Base-by-base conservation (phyloP, 192 early-diverging fungal species). In the Entrophospora sp. region DNA sequence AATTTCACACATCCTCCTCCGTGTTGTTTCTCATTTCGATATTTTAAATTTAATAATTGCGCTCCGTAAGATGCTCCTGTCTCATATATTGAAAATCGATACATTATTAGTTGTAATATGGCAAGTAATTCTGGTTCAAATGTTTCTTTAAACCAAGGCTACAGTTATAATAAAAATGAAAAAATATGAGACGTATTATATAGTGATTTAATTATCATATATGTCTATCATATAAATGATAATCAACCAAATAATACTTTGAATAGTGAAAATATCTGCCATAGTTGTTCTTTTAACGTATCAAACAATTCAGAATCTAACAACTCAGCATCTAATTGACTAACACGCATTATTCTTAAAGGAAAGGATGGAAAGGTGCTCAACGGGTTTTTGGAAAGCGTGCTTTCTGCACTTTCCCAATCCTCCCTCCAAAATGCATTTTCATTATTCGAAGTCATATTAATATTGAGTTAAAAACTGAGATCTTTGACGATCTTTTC, bases 281-380 rank as follows among this genome's bases (percentile, higher is more conserved):
- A 73, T 36, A 95, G 76, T 28, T 90, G 89, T 59, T 92, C 89
- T 56, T 87, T 88, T 30, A 95, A 70, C 66, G 89, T 88, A 27
- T 72, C 80, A 36, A 87, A 76, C 6, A 95, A 72, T 69, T 95
- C 91, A 37, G 66, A 73, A 56, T 95, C 91, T 27, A 95, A 81
- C 18, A 92, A 75, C 32, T 90, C 88, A 1, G 90, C 84, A 73
- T 95, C 93, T 8, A 95, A 76, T 70, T 95, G 91, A 64, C 83
- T 83, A 34, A 93, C 91, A 24, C 91, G 83, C 75, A 88, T 79
- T 27, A 89, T 77, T 57, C 79, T 73, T 3, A 88, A 51, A 8
- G 82, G 77, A 0, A 80, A 75, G 9, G 79, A 77, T 25, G 71
- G 75, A 32, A 84, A 73, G 10, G 78, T 74, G 13, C 75, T 68